A percentile compares a stretch with the other conserved stretches of the same genome.
Evolutionary conservation across 2,329 filamentous ascomycete species (phyloP).

Genomic region (Xylariaceae sp.): DNA sequence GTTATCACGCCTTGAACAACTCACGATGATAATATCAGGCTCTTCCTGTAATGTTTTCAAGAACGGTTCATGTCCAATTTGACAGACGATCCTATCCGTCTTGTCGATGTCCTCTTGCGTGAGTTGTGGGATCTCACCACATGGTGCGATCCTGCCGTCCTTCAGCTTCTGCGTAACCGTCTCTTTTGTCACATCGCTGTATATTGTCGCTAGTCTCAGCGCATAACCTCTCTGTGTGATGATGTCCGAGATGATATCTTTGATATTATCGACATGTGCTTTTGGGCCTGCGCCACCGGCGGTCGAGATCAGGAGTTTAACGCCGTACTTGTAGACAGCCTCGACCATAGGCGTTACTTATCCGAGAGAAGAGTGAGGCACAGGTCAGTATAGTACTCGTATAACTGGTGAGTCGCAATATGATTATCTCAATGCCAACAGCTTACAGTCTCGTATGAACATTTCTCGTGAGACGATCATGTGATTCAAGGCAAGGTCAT

Average conservation of each 20-base stretch:
- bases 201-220: slow-evolving; percentile 33
- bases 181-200: slow-evolving; percentile 29
- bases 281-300: slow-evolving; percentile 40
- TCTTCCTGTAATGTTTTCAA: slow-evolving; percentile 16
- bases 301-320: slow-evolving; percentile 32
- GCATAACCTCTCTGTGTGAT: slow-evolving; percentile 20
- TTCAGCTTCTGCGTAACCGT: slow-evolving; percentile 28
- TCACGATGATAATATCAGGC: not conserved
- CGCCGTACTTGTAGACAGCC: slow-evolving; percentile 21
- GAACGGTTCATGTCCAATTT: slow-evolving; percentile 10
- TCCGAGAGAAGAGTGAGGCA: no score
- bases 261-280: slow-evolving; percentile 37
- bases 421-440: no score
- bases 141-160: slow-evolving; percentile 24
- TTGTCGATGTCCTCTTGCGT: slow-evolving; percentile 19
- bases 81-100: slow-evolving; percentile 6
- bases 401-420: no score
- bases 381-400: no score
- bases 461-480: slow-evolving; percentile 6
- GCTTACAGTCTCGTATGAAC: slow-evolving; percentile 21
- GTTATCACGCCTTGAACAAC: not conserved
- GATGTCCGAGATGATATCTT: slow-evolving; percentile 36
- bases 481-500: slow-evolving; percentile 9
- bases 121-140: slow-evolving; percentile 33
- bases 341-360: slow-evolving; percentile 24